A percentile compares a stretch with the other conserved stretches of the same genome.
phyloP scores from a whole-genome alignment of 306 rosid genomes.

The Begonia peltatifolia region DNA sequence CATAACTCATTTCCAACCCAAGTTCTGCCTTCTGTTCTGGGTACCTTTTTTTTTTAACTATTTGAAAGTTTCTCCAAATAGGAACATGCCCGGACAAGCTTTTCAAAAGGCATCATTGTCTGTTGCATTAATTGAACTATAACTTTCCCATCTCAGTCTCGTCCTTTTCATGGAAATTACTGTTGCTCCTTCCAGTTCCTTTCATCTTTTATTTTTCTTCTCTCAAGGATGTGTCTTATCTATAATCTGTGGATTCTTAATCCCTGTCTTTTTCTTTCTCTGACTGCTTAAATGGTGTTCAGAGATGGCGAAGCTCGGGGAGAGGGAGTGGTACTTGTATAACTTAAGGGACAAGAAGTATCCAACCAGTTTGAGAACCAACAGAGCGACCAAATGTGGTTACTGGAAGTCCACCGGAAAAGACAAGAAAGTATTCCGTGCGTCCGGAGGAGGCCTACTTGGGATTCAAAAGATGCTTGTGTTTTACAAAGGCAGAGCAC shows the following conservation, averaged over 20 bases:
- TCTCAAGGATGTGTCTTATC: background rate
- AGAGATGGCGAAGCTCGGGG: slow-evolving; percentile 8
- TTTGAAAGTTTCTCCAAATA: too few species aligned
- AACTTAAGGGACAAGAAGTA: slow-evolving; percentile 8
- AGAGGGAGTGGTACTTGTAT: slow-evolving; percentile 11
- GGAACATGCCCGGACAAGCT: too few species aligned
- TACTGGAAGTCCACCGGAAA: slow-evolving; percentile 15
- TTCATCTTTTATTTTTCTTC: background rate
- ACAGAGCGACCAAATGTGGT: slow-evolving; percentile 8
- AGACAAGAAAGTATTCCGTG: slow-evolving; percentile 8
- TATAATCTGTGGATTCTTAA: background rate
- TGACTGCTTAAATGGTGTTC: background rate
- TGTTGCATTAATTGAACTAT: too few species aligned
- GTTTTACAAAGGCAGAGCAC: slow-evolving; percentile 8
- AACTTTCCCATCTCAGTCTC: too few species aligned
- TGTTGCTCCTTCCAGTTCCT: background rate
- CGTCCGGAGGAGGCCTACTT: slow-evolving; percentile 1
- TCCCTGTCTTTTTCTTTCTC: too few species aligned
- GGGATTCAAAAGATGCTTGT: slow-evolving; percentile 10
- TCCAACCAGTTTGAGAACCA: slow-evolving; percentile 8
- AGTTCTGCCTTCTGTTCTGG: too few species aligned
- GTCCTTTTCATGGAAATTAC: too few species aligned
- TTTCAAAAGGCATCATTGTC: too few species aligned
- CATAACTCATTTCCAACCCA: too few species aligned
- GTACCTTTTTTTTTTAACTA: too few species aligned